A percentile compares a stretch with the other conserved stretches of the same genome.
Conservation (phyloP, 1,139 yeast genomes). For the Pichia sp. region DNA sequence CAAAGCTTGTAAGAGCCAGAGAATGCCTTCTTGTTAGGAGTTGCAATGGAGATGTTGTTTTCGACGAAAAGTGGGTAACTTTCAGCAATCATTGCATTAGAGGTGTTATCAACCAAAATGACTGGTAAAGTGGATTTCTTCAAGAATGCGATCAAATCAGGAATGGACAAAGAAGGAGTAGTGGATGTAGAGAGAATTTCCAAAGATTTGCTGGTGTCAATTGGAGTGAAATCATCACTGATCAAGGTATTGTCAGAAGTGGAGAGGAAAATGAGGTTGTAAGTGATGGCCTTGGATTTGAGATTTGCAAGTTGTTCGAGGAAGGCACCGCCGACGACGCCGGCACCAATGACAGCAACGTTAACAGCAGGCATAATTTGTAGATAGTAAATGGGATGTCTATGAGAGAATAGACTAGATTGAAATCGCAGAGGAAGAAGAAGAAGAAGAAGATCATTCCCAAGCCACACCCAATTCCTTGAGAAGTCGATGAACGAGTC, state of each 20-base stretch:
- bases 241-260: slow-evolving; percentile 63
- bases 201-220: too few species aligned
- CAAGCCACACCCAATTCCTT: too few species aligned
- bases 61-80: slow-evolving; percentile 67
- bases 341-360: slow-evolving; percentile 82
- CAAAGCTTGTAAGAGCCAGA: slow-evolving; percentile 72
- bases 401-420: too few species aligned
- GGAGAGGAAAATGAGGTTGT: slow-evolving; percentile 76
- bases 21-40: slow-evolving; percentile 97
- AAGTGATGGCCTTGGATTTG: slow-evolving; percentile 41
- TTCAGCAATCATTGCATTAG: slow-evolving; percentile 68
- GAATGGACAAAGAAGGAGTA: slow-evolving; percentile 41
- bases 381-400: too few species aligned
- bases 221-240: slow-evolving; percentile 62
- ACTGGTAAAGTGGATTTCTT: slow-evolving; percentile 65
- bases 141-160: slow-evolving; percentile 55
- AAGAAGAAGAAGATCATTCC: too few species aligned
- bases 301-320: slow-evolving; percentile 56
- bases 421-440: too few species aligned
- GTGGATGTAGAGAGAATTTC: slow-evolving; percentile 36
- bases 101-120: slow-evolving; percentile 88
- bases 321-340: slow-evolving; percentile 92
- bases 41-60: slow-evolving; percentile 85
- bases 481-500: too few species aligned
- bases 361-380: slow-evolving; percentile 41